phyloP scores from a whole-genome alignment of 768 basidiomycete species.

The Psilocybe azurescens region DNA sequence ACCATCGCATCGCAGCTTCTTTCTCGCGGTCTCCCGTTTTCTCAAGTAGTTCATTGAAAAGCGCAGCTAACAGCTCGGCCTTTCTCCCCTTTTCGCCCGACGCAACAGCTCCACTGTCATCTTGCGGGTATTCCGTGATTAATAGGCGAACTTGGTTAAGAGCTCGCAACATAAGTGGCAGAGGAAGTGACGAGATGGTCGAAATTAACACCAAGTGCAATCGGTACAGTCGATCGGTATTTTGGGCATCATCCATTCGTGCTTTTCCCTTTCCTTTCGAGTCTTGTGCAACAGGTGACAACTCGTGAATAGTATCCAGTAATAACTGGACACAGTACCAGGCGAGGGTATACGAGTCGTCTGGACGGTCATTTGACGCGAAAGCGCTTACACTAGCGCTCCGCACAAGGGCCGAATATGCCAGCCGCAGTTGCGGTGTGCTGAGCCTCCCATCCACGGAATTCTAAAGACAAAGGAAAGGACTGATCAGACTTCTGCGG shows the following conservation, averaged over 20 bases:
- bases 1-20: conserved; percentile 72
- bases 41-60: conserved; percentile 69
- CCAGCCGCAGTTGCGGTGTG: conserved; percentile 70
- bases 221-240: conserved; percentile 48
- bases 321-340: conserved; percentile 72
- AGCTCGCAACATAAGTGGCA: conserved; percentile 56
- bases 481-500: conserved; percentile 11
- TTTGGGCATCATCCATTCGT: conserved; percentile 16
- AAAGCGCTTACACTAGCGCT: conserved; percentile 54
- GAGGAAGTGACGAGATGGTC: conserved; percentile 64
- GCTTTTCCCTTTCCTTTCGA: conserved; percentile 27
- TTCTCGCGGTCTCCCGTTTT: conserved; percentile 73
- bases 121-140: conserved; percentile 31
- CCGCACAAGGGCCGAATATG: conserved; percentile 73
- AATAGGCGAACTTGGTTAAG: conserved; percentile 53
- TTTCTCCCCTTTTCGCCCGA: conserved; percentile 27
- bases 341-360: conserved; percentile 51
- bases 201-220: conserved; percentile 72
- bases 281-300: conserved; percentile 21
- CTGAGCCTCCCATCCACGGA: conserved; percentile 65
- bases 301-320: conserved; percentile 47
- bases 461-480: conserved; percentile 50
- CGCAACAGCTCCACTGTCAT: conserved; percentile 24
- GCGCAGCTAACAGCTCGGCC: conserved; percentile 56
- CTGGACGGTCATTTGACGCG: conserved; percentile 19